Evolutionary conservation across 2,329 filamentous ascomycete species (phyloP), one percentile per base, ranked within the genome.

Genomic region (Madurella mycetomatis): DNA sequence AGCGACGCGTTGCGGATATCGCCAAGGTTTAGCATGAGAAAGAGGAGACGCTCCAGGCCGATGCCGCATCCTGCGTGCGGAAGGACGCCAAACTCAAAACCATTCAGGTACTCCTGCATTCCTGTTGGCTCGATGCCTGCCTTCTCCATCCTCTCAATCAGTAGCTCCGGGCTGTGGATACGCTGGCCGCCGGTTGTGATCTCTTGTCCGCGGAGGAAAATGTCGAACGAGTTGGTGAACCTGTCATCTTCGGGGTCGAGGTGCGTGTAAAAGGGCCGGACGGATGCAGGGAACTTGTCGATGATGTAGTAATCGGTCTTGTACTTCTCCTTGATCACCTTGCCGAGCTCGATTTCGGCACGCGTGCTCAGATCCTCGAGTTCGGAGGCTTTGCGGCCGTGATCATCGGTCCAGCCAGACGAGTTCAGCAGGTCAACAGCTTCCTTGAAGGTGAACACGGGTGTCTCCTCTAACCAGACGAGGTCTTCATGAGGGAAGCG

Each of bases 121-220:
- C 84, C 82, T n/a, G 83, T 79, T 1, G 90, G 88, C 25, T 88
- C 80, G 55, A 96, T 86, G 55, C 90, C 90, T 46, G 83, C 79
- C 46, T 81, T 81, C 56, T 80, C 78, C 87, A 96, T 91, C 66
- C 87, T 88, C 63, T 86, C 80, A 43, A 86, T 80, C n/a, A 96
- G 77, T 66, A 88, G 80, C 4, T 78, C 73, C 0, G 88, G 81
- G 58, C 94, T 85, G 68, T 96, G 88, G 59, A 96, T 95, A 81
- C 92, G 90, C 71, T 96, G 92, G 8, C 92, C 92, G 63, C 92
- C 92, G 1, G 90, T 92, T 44, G 92, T 85, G 54, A 96, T 94
- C 69, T 96, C 92, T 66, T 96, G 92, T 0, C 92, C 92, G 31
- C 92, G 87, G 42, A 96, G 81, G 73, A 96, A 96, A 54, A 96